Percentiles rank a stretch among this genome's conserved stretches.
phyloP scores from a whole-genome alignment of 805 yeast genomes.

The Wickerhamiella sorbophila region DNA sequence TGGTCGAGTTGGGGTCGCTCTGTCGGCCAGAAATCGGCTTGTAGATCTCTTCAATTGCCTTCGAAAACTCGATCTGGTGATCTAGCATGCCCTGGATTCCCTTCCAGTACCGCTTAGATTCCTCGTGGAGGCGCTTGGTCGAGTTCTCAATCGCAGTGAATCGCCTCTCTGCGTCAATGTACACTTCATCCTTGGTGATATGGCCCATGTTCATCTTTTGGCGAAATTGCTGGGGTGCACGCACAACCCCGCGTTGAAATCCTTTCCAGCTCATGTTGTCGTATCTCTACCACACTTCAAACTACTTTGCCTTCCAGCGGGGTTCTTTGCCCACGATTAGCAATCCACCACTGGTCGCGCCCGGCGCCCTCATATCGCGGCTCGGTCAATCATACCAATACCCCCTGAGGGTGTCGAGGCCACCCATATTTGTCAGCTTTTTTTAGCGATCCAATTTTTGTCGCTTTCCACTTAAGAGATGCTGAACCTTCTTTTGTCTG shows the following conservation, averaged over 20 bases:
- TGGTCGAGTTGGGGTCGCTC: conserved; percentile 74
- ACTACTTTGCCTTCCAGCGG: too few relatives aligned
- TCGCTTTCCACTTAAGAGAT: too few relatives aligned
- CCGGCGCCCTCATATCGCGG: too few relatives aligned
- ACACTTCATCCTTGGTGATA: conserved; percentile 68
- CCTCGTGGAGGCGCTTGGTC: conserved; percentile 79
- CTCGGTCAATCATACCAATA: too few relatives aligned
- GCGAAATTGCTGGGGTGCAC: conserved; percentile 81
- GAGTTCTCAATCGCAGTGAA: conserved; percentile 84
- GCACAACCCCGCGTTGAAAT: conserved; percentile 20
- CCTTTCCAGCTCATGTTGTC: conserved; percentile 21
- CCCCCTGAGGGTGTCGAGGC: too few relatives aligned
- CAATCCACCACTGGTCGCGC: too few relatives aligned
- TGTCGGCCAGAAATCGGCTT: conserved; percentile 89
- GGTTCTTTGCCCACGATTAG: too few relatives aligned
- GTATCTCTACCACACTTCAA: not conserved
- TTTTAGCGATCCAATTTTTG: too few relatives aligned
- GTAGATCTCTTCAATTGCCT: conserved; percentile 87
- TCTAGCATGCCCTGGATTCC: conserved; percentile 90
- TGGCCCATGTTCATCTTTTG: conserved; percentile 73
- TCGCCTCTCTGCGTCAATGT: conserved; percentile 89
- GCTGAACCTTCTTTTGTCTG: not conserved
- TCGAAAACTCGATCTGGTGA: conserved; percentile 90
- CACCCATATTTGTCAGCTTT: too few relatives aligned
- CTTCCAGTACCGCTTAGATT: conserved; percentile 74